A percentile compares a stretch with the other conserved stretches of the same genome.
phyloP scores from a whole-genome alignment of 495 filamentous ascomycete species.

The Xylaria grammica region DNA sequence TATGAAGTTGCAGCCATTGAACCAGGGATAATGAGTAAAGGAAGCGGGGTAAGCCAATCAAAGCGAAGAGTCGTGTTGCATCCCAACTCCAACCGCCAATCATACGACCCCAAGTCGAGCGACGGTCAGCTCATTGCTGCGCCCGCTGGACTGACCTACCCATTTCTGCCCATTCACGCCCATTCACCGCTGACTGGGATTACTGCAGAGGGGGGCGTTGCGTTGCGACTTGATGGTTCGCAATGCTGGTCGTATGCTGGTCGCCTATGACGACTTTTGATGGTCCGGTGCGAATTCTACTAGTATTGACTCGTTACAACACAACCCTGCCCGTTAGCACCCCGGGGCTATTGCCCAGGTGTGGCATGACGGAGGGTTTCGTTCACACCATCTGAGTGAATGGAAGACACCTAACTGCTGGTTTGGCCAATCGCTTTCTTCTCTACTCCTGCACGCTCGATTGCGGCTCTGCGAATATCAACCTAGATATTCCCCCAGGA shows the following conservation, averaged over 20 bases:
- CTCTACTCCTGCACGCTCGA: background rate
- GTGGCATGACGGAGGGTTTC: conserved; percentile 9
- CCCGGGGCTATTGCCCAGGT: background rate
- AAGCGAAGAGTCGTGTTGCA: conserved; percentile 11
- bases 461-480: conserved; percentile 14
- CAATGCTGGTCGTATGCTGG: background rate
- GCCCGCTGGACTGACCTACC: no score
- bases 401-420: background rate
- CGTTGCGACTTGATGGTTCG: background rate
- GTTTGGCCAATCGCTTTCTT: conserved; percentile 6
- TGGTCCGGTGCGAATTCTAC: background rate
- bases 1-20: background rate
- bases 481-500: background rate
- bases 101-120: conserved; percentile 21
- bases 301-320: conserved; percentile 6
- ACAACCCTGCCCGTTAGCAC: background rate
- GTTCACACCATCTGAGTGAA: conserved; percentile 4
- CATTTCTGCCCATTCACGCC: no score
- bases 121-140: conserved; percentile 22
- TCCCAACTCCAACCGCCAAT: conserved; percentile 19
- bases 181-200: background rate
- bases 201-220: background rate
- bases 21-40: conserved; percentile 4
- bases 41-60: conserved; percentile 25
- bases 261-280: conserved; percentile 1